A percentile compares a stretch with the other conserved stretches of the same genome.
phyloP scores from a whole-genome alignment of 2,329 filamentous ascomycete genomes.

The Phoma sp. region DNA sequence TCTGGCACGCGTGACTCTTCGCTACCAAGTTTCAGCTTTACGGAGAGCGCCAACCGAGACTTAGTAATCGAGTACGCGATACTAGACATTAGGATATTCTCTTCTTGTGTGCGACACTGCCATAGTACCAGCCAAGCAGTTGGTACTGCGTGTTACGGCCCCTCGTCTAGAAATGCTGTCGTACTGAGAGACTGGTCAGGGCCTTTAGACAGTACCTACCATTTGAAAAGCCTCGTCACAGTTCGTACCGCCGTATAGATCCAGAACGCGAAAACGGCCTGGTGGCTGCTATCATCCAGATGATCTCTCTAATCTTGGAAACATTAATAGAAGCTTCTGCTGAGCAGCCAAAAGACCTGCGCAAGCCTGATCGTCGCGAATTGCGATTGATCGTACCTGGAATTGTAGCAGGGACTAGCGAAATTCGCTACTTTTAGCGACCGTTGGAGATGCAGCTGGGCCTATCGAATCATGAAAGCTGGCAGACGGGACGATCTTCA shows the following conservation, averaged over 20 bases:
- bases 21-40: slow-evolving; percentile 12
- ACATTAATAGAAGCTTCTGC: slow-evolving; percentile 12
- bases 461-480: slow-evolving; percentile 2
- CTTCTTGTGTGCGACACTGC: not conserved
- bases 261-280: slow-evolving; percentile 18
- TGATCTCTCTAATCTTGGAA: not conserved
- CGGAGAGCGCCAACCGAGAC: slow-evolving; percentile 26
- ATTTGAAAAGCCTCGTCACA: not conserved
- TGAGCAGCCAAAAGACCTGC: not conserved
- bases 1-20: slow-evolving; percentile 10
- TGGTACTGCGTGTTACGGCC: not conserved
- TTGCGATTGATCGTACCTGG: slow-evolving; percentile 9
- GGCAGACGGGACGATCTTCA: not conserved
- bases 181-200: not conserved
- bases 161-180: not conserved
- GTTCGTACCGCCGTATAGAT: slow-evolving; percentile 2
- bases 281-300: slow-evolving; percentile 11
- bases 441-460: slow-evolving; percentile 14
- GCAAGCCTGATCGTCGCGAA: not conserved
- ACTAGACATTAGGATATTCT: not conserved
- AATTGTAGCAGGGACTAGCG: slow-evolving; percentile 12
- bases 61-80: slow-evolving; percentile 16
- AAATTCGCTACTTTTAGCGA: slow-evolving; percentile 13
- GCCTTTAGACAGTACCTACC: not conserved
- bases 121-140: not conserved